phyloP scores from a whole-genome alignment of 2,329 filamentous ascomycete species.

The Tolypocladium album region DNA sequence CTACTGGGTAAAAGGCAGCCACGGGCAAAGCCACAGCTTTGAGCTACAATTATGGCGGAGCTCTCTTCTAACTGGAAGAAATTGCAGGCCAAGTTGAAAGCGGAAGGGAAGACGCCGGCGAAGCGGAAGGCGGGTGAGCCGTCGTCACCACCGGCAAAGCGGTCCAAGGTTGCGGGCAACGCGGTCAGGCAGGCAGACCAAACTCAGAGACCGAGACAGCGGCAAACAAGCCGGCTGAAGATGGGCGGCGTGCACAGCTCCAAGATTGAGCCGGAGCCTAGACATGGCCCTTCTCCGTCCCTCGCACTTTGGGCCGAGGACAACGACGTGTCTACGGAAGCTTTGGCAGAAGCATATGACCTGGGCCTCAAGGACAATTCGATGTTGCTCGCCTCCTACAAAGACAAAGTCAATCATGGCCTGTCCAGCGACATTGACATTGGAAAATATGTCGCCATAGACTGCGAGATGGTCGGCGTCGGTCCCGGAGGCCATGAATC shows the following conservation, averaged over 20 bases:
- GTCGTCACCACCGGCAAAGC: slow-evolving; percentile 16
- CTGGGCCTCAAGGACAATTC: slow-evolving; percentile 39
- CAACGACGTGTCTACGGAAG: slow-evolving; percentile 48
- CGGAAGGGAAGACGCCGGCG: slow-evolving; percentile 28
- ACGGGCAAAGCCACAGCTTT: background rate
- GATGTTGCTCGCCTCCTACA: slow-evolving; percentile 30
- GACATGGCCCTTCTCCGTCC: slow-evolving; percentile 36
- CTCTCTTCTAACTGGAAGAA: slow-evolving; percentile 70
- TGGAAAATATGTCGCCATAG: slow-evolving; percentile 85
- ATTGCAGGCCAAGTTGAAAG: slow-evolving; percentile 53
- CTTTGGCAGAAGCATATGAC: slow-evolving; percentile 51
- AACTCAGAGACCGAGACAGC: slow-evolving; percentile 3
- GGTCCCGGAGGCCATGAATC: slow-evolving; percentile 60
- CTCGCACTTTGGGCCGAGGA: slow-evolving; percentile 51
- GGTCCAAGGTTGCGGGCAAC: slow-evolving; percentile 13
- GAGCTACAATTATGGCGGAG: slow-evolving; percentile 22
- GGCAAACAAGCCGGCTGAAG: background rate
- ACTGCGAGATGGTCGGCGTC: slow-evolving; percentile 97
- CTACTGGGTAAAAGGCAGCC: background rate
- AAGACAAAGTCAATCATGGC: slow-evolving; percentile 53
- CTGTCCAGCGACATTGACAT: slow-evolving; percentile 51
- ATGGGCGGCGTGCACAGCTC: slow-evolving; percentile 52
- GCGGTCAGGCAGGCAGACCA: background rate
- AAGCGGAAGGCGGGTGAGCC: slow-evolving; percentile 30
- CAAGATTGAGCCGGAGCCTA: slow-evolving; percentile 25